Evolutionary conservation across 306 rosid genomes (phyloP).

Genomic region (Malus orientalis): DNA sequence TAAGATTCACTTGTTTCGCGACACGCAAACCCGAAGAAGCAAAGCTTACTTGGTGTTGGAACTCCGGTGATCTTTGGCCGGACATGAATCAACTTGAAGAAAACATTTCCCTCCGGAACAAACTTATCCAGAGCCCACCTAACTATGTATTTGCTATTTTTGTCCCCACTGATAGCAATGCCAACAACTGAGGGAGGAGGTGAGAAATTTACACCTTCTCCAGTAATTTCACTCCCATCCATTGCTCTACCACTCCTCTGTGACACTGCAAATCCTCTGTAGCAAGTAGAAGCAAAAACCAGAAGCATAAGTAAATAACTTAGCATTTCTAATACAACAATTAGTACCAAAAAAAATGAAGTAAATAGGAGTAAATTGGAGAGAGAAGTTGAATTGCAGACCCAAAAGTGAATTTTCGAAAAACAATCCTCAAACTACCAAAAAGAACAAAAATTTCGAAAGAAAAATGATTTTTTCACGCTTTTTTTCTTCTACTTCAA

Average conservation of each 20-base stretch:
- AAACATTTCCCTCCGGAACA: slow-evolving; percentile 57
- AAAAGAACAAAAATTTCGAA: neutral
- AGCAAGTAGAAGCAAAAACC: slow-evolving; percentile 5
- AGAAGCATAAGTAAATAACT: neutral
- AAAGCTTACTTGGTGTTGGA: slow-evolving; percentile 75
- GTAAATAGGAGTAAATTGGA: neutral
- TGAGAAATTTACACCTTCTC: slow-evolving; percentile 10
- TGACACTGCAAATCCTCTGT: slow-evolving; percentile 10
- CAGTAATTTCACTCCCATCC: slow-evolving; percentile 28
- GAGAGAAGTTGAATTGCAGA: neutral
- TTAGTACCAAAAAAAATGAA: neutral
- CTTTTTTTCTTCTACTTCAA: too few species aligned
- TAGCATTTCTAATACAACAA: neutral
- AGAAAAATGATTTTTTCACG: too few species aligned
- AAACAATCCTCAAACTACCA: neutral
- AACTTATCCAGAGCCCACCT: slow-evolving; percentile 80
- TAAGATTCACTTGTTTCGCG: neutral
- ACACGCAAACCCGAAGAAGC: neutral
- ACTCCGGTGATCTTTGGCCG: slow-evolving; percentile 47
- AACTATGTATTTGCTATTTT: slow-evolving; percentile 62
- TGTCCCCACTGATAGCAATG: slow-evolving; percentile 72
- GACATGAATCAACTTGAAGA: slow-evolving; percentile 70
- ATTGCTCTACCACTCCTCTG: slow-evolving; percentile 16
- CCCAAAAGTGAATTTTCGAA: neutral
- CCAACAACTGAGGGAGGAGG: slow-evolving; percentile 42